phyloP scores from a whole-genome alignment of 2,329 filamentous ascomycete genomes.

The Aspergillus neotritici region DNA sequence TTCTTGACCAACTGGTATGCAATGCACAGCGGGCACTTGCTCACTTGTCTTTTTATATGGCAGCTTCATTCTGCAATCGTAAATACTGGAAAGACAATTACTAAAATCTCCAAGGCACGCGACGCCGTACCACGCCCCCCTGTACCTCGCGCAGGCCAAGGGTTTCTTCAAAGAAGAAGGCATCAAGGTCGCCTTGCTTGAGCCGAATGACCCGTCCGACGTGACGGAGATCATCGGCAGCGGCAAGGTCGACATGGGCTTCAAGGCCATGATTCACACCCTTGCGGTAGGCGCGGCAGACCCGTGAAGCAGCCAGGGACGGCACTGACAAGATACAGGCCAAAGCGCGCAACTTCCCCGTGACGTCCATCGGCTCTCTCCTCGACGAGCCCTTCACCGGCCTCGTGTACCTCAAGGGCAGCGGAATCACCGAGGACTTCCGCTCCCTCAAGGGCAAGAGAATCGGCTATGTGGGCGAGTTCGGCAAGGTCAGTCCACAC shows the following conservation, averaged over 20 bases:
- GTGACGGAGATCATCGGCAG: conserved; percentile 76
- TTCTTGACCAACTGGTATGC: conserved; percentile 77
- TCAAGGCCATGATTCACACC: conserved; percentile 81
- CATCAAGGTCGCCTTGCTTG: conserved; percentile 69
- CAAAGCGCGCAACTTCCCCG: conserved; percentile 68
- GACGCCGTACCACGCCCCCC: conserved; percentile 71
- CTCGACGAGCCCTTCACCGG: conserved; percentile 77
- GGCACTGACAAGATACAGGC: conserved; percentile 45
- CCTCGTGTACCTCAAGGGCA: conserved; percentile 68
- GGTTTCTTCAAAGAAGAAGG: conserved; percentile 70
- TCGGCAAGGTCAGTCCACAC: conserved; percentile 53
- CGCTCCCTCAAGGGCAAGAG: conserved; percentile 67
- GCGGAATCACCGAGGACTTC: conserved; percentile 70
- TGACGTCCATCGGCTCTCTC: conserved; percentile 66
- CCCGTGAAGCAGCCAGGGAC: background rate
- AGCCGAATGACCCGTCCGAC: conserved; percentile 75
- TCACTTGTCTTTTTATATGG: conserved; percentile 1
- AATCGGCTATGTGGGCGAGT: conserved; percentile 75
- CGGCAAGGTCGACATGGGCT: conserved; percentile 70
- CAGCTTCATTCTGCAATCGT: background rate
- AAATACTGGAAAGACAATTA: conserved; percentile 9
- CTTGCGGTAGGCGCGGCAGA: conserved; percentile 53
- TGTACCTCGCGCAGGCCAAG: conserved; percentile 71
- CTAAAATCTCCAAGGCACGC: conserved; percentile 61
- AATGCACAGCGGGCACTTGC: conserved; percentile 8